Percentiles rank a stretch among this genome's conserved stretches.
These are phyloP conservation scores for Mortierella sp. DNA, from an alignment of 371 early-diverging fungal genomes.

Conservation along the genomic window DNA sequence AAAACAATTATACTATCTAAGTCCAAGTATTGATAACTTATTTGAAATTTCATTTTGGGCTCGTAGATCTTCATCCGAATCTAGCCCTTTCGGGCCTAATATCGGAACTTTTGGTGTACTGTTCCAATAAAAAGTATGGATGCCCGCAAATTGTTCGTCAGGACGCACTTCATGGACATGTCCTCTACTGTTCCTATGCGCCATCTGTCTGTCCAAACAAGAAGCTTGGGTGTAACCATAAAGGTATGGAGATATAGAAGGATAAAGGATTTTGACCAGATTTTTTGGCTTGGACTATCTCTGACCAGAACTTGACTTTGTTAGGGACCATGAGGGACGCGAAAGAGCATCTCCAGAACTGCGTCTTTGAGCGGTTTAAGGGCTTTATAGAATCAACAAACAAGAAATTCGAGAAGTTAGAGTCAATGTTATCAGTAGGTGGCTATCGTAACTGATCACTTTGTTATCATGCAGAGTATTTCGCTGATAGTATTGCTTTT, in stretches of 20 bases:
- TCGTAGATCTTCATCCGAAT: slow-evolving; percentile 70
- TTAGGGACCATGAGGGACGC: slow-evolving; percentile 59
- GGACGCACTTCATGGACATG: slow-evolving; percentile 63
- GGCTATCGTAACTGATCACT: not conserved
- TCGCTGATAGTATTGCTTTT: not conserved
- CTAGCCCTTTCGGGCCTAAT: slow-evolving; percentile 67
- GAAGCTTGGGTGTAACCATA: slow-evolving; percentile 65
- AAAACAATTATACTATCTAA: slow-evolving; percentile 4
- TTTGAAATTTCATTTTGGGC: not conserved
- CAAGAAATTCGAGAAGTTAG: slow-evolving; percentile 58
- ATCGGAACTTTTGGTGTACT: slow-evolving; percentile 67
- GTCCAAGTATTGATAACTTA: not conserved
- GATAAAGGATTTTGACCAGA: not conserved
- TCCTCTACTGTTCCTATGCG: slow-evolving; percentile 60
- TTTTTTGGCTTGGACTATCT: too few species aligned
- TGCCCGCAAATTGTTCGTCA: slow-evolving; percentile 62
- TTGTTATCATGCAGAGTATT: not conserved
- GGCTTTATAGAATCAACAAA: slow-evolving; percentile 63
- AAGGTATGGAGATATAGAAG: slow-evolving; percentile 49
- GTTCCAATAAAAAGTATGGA: slow-evolving; percentile 64
- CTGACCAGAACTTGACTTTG: not conserved
- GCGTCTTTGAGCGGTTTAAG: slow-evolving; percentile 67
- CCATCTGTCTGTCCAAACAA: slow-evolving; percentile 60
- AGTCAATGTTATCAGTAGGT: slow-evolving; percentile 48
- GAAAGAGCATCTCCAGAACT: slow-evolving; percentile 60